Percentiles rank a stretch among this genome's conserved stretches.
These are phyloP conservation scores for Alternaria triticina DNA, from an alignment of 2,329 filamentous ascomycete genomes.

Conservation along the genomic window DNA sequence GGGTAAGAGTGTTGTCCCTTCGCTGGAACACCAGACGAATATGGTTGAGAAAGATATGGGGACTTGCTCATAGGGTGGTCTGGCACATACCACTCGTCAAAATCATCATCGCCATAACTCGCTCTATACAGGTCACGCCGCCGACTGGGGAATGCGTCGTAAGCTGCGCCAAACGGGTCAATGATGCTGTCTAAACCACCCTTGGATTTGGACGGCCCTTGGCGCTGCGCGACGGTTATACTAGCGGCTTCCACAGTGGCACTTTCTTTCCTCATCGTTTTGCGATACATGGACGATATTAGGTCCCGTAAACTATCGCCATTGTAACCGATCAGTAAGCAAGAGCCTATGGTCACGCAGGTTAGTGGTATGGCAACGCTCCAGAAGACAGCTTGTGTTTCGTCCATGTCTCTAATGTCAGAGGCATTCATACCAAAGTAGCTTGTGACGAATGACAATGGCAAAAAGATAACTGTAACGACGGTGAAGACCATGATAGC, in stretches of 20 bases:
- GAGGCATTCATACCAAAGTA: conserved; percentile 52
- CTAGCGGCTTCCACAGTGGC: conserved; percentile 19
- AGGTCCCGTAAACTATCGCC: conserved; percentile 33
- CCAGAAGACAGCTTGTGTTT: conserved; percentile 51
- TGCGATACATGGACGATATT: conserved; percentile 15
- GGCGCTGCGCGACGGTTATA: conserved; percentile 30
- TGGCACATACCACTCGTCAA: not conserved
- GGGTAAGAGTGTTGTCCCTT: not conserved
- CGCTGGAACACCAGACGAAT: rapidly evolving
- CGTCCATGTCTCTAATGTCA: conserved; percentile 51
- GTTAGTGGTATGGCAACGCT: conserved; percentile 39
- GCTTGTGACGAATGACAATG: conserved; percentile 52
- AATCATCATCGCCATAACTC: not conserved
- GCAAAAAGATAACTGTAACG: conserved; percentile 54
- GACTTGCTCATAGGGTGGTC: not conserved
- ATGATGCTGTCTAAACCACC: not conserved
- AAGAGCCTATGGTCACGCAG: conserved; percentile 28
- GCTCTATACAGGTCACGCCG: not conserved
- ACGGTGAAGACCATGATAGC: conserved; percentile 54
- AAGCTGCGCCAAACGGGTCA: not conserved
- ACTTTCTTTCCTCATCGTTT: conserved; percentile 26
- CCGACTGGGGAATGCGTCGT: not conserved
- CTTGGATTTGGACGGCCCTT: not conserved
- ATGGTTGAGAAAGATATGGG: rapidly evolving
- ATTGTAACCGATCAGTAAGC: conserved; percentile 38